Evolutionary conservation across 1,284 basidiomycete genomes (phyloP), one percentile per base, ranked within the genome.

Genomic region (Pyrrhoderma noxium): DNA sequence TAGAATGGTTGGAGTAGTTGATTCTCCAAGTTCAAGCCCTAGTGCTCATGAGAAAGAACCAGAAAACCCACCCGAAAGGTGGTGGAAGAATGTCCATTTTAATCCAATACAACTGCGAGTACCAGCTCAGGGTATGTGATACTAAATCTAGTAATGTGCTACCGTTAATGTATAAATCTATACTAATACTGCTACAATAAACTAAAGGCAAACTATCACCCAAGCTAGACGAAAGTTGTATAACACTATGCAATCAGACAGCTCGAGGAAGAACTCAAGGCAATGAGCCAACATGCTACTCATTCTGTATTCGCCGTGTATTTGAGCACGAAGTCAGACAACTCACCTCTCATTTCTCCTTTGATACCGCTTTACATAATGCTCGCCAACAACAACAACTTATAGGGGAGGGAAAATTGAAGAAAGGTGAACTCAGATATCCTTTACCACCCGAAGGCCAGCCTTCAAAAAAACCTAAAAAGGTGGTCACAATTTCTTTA

Each of bases 291-390:
- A 69, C 68, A 57, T 87, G 85, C 59, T 74, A 77, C 52, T 77
- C 82, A 25, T 62, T 88, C 42, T 89, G 85, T 61, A 67, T 89
- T 46, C 83, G 85, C 49, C 79, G 76, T 58, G 78, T 89, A 58
- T 83, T 85, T 62, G 70, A 75, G 2, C 82, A 86, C 63, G 85
- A 89, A 67, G 76, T 88, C 47, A 70, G 72, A 55, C 77, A 81
- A 53, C 66, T 79, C 50, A 56, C 79, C 16, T 64, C 74, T 14
- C 75, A 57, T 16, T 60, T 59, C 53, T 57, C 53, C 34, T 46
- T 57, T 27, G 52, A 61, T 45, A 43, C 55, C n/a, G 53, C 48
- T 7, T 23, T 37, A 3, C 53, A 48, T 22, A 5, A n/a, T 14
- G 14, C 38, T n/a, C 18, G 41, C 3, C 27, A 11, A 31, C 27